Evolutionary conservation across 305 asterid species (phyloP), one percentile per base, ranked within the genome.

Genomic region (Fraxinus dipetala): DNA sequence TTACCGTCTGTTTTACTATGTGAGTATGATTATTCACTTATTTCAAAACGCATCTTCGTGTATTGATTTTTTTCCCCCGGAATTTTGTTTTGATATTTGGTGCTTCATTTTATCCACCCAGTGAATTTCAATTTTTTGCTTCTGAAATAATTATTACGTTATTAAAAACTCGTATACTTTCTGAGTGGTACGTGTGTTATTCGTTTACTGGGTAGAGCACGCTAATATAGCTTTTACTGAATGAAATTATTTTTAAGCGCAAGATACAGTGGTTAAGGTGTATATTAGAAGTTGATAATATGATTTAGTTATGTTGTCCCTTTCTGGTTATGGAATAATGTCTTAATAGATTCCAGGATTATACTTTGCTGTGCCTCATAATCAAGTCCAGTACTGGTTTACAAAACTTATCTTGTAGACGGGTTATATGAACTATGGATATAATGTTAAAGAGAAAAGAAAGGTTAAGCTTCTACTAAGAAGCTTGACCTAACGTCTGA

Each of bases 1-100:
- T 63, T 74, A 40, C 51, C 72, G 7, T 1, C 79, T 82, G 32
- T 61, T 63, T 78, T 43, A 81, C 83, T 7, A 88, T 88, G 91
- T 88, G 85, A 84, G 91, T 88, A 59, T 83, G 32, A 72, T 73
- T 20, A 54, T 16, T 9, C 4, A 8, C 40, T 51, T 77, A 20
- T 77, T 28, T 72, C 36, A 35, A 20, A 22, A 26, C 22, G 24
- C 59, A n/a, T 30, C 10, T 54, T 31, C 59, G 61, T 3, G 31
- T 0, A 22, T 28, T 45, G 7, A 1, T 9, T 10, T 40, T 40
- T 40, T 10, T 24, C 1, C 6, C 31, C 10, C 13, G 6, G 9
- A 63, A 30, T 63, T 74, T 40, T 14, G 31, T 20, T 45, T 77
- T 65, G 79, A 51, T 79, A 35, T 73, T 34, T 72, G 82, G 38